phyloP scores from a whole-genome alignment of 2,329 filamentous ascomycete genomes.

The Aureobasidium sp. region DNA sequence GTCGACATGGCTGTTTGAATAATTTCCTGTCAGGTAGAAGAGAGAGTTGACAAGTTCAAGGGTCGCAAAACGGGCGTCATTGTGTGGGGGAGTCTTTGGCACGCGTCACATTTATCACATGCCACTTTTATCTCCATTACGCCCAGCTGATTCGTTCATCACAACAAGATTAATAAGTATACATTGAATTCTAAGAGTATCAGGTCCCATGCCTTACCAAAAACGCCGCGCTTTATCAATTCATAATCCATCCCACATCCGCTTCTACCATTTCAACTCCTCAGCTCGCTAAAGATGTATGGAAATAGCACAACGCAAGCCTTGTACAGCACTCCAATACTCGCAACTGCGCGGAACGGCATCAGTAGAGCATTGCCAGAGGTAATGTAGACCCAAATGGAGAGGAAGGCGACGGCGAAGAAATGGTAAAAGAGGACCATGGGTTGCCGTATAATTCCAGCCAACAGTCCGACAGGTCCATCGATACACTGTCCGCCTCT shows the following conservation, averaged over 20 bases:
- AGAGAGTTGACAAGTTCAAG: background rate
- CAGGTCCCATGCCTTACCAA: background rate
- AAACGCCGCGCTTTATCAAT: slow-evolving; percentile 9
- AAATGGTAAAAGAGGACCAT: slow-evolving; percentile 82
- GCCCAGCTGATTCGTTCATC: background rate
- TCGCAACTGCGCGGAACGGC: slow-evolving; percentile 31
- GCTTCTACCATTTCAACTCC: slow-evolving; percentile 12
- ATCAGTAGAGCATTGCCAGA: slow-evolving; percentile 35
- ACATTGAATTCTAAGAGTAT: background rate
- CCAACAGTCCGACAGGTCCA: slow-evolving; percentile 73
- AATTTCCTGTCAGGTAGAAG: background rate
- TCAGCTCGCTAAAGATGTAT: slow-evolving; percentile 33
- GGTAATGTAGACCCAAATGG: slow-evolving; percentile 62
- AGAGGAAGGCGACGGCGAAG: slow-evolving; percentile 83
- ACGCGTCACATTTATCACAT: background rate
- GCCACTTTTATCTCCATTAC: background rate
- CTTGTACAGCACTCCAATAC: slow-evolving; percentile 46
- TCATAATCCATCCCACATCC: background rate
- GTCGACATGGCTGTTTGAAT: background rate
- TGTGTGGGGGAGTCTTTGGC: background rate
- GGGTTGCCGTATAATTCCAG: slow-evolving; percentile 70
- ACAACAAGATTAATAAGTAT: background rate
- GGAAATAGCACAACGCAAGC: slow-evolving; percentile 45
- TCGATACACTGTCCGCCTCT: slow-evolving; percentile 61
- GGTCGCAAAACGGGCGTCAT: background rate